phyloP scores from a whole-genome alignment of 345 rosid genomes.

The Citrus maxima region DNA sequence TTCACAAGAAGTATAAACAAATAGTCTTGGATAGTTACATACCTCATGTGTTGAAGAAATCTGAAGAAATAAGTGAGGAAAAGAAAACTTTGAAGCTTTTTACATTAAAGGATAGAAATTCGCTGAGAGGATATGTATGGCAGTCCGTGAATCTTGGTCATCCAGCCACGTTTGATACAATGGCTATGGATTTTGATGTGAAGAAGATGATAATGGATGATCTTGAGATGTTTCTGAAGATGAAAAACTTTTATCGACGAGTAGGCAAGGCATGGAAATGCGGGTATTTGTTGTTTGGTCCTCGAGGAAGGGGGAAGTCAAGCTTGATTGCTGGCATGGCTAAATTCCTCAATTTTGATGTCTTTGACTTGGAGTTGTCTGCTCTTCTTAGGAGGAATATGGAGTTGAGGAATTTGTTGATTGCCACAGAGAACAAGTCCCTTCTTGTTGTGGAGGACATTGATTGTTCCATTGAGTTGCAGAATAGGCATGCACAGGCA shows the following conservation, averaged over 20 bases:
- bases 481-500: conserved; percentile 1
- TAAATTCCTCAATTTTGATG: conserved; percentile 22
- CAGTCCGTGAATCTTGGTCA: conserved; percentile 29
- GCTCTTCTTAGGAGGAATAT: conserved; percentile 8
- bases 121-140: conserved; percentile 15
- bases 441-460: conserved; percentile 35
- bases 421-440: conserved; percentile 27
- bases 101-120: conserved; percentile 18
- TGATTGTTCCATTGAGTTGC: conserved; percentile 30
- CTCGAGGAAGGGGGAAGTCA: conserved; percentile 31
- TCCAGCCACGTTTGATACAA: conserved; percentile 28
- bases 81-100: conserved; percentile 25
- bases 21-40: conserved; percentile 23
- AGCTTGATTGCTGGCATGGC: conserved; percentile 36
- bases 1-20: conserved; percentile 30
- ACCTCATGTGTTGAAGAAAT: conserved; percentile 14
- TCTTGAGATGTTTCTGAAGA: conserved; percentile 30
- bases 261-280: conserved; percentile 35
- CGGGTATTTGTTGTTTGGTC: conserved; percentile 29
- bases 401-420: conserved; percentile 20
- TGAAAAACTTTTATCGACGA: conserved; percentile 21
- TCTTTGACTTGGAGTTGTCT: conserved; percentile 31
- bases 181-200: conserved; percentile 24
- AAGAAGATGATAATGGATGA: conserved; percentile 30
- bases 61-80: conserved; percentile 10